Evolutionary conservation across 371 early-diverging fungal species (phyloP).

Genomic region (Mucor circinelloides): DNA sequence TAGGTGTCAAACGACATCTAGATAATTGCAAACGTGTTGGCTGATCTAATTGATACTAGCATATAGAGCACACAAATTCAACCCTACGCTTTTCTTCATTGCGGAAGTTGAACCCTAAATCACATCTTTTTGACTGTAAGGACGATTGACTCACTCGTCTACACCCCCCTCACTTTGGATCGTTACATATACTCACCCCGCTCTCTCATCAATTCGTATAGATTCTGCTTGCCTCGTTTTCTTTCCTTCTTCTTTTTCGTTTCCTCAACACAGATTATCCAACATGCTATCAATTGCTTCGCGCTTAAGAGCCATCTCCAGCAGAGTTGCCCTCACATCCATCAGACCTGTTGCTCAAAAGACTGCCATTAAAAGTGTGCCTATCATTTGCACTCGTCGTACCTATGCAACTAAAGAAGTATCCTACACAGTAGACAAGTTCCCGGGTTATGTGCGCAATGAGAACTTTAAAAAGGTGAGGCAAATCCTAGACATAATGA

Average conservation of each 20-base stretch:
- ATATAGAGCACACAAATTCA: neutral
- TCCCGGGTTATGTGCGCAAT: conserved; percentile 56
- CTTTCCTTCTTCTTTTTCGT: neutral
- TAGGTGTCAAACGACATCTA: neutral
- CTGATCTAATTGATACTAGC: neutral
- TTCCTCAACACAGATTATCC: neutral
- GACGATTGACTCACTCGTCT: neutral
- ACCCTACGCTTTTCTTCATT: too few species aligned
- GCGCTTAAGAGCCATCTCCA: conserved; percentile 11
- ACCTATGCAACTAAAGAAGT: conserved; percentile 31
- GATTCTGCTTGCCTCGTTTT: neutral
- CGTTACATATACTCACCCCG: neutral
- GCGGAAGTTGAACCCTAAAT: neutral
- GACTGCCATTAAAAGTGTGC: neutral
- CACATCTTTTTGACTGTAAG: neutral
- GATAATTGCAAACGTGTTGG: neutral
- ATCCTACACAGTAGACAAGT: conserved; percentile 52
- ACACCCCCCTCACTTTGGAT: neutral
- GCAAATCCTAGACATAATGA: too few species aligned
- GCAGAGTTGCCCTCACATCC: conserved; percentile 10
- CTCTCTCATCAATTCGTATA: neutral
- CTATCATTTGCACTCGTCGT: conserved; percentile 3
- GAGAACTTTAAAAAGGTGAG: conserved; percentile 59
- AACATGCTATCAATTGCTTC: conserved; percentile 10
- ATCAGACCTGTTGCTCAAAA: neutral